Evolutionary conservation across 495 filamentous ascomycete species (phyloP).

Genomic region (Penicilliopsis zonata): DNA sequence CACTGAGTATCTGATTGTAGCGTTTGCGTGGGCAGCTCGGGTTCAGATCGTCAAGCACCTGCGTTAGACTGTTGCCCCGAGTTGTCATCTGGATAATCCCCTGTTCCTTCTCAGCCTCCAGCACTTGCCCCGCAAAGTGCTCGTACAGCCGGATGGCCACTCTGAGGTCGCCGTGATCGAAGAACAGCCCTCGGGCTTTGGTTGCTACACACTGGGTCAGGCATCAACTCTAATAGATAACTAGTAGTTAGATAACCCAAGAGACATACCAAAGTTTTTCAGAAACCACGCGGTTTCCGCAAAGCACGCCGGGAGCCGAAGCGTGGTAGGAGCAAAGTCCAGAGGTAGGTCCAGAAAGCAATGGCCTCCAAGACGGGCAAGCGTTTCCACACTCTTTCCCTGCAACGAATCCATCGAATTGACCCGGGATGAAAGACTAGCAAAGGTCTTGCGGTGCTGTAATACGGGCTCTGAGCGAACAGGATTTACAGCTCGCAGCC

Average conservation of each 20-base stretch:
- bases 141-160: slow-evolving; percentile 22
- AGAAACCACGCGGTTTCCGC: slow-evolving; percentile 59
- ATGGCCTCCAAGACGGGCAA: slow-evolving; percentile 64
- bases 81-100: slow-evolving; percentile 20
- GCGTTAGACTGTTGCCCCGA: slow-evolving; percentile 13
- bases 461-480: slow-evolving; percentile 37
- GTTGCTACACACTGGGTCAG: slow-evolving; percentile 35
- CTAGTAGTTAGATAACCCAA: slow-evolving; percentile 1
- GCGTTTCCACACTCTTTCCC: slow-evolving; percentile 46
- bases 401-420: slow-evolving; percentile 44
- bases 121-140: slow-evolving; percentile 25
- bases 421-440: slow-evolving; percentile 12
- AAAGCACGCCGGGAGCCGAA: slow-evolving; percentile 63
- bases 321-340: slow-evolving; percentile 49
- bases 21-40: slow-evolving; percentile 12
- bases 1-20: slow-evolving; percentile 44
- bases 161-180: slow-evolving; percentile 19
- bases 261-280: slow-evolving; percentile 47
- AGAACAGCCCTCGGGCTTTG: slow-evolving; percentile 17
- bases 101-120: slow-evolving; percentile 20
- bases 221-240: no score
- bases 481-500: slow-evolving; percentile 23
- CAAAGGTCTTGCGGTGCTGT: slow-evolving; percentile 31
- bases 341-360: slow-evolving; percentile 53
- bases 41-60: slow-evolving; percentile 9